Percentiles rank a stretch among this genome's conserved stretches.
These are phyloP conservation scores for Komagataella ulmi DNA, from an alignment of 805 yeast genomes.

Conservation along the genomic window DNA sequence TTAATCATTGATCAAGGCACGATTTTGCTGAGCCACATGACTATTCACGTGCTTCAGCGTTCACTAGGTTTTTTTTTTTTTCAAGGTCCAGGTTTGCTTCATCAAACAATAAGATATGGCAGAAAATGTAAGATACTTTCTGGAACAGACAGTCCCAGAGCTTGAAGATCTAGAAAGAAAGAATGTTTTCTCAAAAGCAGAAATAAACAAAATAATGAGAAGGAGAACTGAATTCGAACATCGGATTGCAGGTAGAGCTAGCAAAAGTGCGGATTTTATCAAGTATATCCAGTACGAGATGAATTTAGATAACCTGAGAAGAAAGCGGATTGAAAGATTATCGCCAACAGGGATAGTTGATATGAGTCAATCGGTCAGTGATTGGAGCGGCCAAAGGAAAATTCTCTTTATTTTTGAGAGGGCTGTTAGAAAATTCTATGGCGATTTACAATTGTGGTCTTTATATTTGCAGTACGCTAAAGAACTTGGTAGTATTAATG, in stretches of 20 bases:
- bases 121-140: conserved; percentile 33
- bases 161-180: conserved; percentile 75
- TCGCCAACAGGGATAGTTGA: conserved; percentile 41
- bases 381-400: conserved; percentile 78
- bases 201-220: conserved; percentile 76
- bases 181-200: conserved; percentile 72
- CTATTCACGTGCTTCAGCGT: background rate
- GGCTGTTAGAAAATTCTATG: conserved; percentile 69
- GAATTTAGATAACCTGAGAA: conserved; percentile 66
- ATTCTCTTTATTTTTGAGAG: conserved; percentile 75
- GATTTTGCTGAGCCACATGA: background rate
- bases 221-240: conserved; percentile 94
- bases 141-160: conserved; percentile 77
- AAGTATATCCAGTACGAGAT: conserved; percentile 71
- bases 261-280: conserved; percentile 63
- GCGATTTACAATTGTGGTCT: conserved; percentile 67
- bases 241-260: conserved; percentile 71
- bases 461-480: conserved; percentile 59
- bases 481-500: conserved; percentile 52
- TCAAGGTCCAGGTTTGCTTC: background rate
- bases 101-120: conserved; percentile 15
- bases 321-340: conserved; percentile 55
- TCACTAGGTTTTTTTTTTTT: background rate
- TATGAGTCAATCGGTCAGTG: conserved; percentile 55
- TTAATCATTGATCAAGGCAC: background rate